Evolutionary conservation across 164 flowering plant species (phyloP).

Genomic region (Berberis vulgaris): DNA sequence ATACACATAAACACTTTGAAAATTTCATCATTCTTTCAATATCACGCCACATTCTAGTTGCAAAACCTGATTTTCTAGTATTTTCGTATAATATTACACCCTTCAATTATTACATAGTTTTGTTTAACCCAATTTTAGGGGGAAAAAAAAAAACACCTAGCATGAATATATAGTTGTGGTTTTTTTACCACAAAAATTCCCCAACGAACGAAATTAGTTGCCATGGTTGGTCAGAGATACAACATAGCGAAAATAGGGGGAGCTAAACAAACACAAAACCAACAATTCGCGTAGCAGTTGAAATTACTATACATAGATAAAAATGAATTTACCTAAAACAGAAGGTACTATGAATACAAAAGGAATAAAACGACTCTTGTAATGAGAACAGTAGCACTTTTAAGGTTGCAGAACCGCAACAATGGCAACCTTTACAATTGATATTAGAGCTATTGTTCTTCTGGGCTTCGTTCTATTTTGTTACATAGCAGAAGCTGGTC

Average conservation of each 20-base stretch:
- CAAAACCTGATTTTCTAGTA: too few relatives aligned
- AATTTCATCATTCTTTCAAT: too few relatives aligned
- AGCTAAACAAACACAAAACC: not conserved
- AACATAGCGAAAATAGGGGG: not conserved
- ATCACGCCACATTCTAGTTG: too few relatives aligned
- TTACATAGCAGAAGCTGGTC: not conserved
- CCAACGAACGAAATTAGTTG: too few relatives aligned
- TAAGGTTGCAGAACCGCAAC: constrained; percentile 1
- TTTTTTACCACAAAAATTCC: too few relatives aligned
- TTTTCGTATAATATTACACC: too few relatives aligned
- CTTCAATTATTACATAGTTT: too few relatives aligned
- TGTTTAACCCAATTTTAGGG: too few relatives aligned
- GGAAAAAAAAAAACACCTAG: too few relatives aligned
- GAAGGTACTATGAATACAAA: not conserved
- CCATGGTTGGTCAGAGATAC: too few relatives aligned
- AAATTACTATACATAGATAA: constrained; percentile 3
- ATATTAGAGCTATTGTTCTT: not conserved
- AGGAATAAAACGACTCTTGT: not conserved
- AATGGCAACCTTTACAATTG: constrained; percentile 3
- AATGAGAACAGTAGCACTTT: not conserved
- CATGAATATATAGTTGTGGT: too few relatives aligned
- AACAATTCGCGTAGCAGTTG: not conserved
- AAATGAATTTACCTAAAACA: not conserved
- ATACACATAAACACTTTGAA: too few relatives aligned
- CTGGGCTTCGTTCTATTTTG: not conserved